phyloP scores from a whole-genome alignment of 345 rosid genomes.

The Rhodomyrtus tomentosa region DNA sequence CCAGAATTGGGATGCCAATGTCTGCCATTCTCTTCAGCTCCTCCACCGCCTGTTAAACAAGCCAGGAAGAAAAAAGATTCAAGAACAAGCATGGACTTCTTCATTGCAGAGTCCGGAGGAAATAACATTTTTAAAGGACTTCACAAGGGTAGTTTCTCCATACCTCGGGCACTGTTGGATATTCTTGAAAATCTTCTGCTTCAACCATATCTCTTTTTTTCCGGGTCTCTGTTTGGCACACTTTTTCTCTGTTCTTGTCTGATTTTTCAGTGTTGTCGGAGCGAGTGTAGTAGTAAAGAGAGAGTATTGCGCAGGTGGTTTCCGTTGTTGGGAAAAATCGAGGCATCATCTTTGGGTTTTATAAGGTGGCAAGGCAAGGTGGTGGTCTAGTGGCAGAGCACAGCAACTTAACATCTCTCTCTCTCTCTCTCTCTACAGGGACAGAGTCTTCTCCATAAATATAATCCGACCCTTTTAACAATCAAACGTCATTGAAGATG shows the following conservation, averaged over 20 bases:
- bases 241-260: not conserved
- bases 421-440: not conserved
- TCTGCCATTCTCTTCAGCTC: constrained; percentile 54
- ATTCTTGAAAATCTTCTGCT: not conserved
- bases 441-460: not conserved
- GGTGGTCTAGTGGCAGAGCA: not conserved
- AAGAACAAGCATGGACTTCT: not conserved
- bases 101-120: not conserved
- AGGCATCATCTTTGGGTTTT: not conserved
- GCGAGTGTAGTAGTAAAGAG: not conserved
- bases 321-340: not conserved
- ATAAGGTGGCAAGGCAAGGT: not conserved
- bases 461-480: not conserved
- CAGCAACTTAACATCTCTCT: not conserved
- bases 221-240: not conserved
- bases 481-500: not conserved
- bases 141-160: not conserved
- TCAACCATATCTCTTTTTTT: not conserved
- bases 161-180: constrained; percentile 70
- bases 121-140: not conserved
- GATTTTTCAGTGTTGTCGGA: not conserved
- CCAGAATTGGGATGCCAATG: constrained; percentile 67
- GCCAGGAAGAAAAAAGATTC: not conserved
- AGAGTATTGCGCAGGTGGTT: not conserved
- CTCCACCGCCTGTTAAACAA: constrained; percentile 39